Conservation (phyloP, 164 flowering plant species). For the Magnolia sinica region DNA sequence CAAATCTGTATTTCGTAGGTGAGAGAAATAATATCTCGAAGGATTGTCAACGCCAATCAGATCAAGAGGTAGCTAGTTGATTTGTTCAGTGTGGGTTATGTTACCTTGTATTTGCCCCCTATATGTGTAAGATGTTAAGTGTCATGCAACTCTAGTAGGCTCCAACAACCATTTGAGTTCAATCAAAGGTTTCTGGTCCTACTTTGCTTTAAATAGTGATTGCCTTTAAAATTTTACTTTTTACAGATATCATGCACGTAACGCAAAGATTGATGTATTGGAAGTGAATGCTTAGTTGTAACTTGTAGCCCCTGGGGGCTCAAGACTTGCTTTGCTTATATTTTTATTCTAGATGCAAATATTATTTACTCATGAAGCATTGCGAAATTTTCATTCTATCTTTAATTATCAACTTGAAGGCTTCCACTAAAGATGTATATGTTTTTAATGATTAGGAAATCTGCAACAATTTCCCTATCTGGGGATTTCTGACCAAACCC, state of each 20-base stretch:
- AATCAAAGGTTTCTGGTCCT: neutral
- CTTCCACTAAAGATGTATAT: no score
- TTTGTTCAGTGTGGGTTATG: neutral
- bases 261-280: neutral
- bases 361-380: no score
- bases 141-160: neutral
- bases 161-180: neutral
- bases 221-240: neutral
- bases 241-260: neutral
- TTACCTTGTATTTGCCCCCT: neutral
- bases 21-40: constrained; percentile 25
- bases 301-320: neutral
- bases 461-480: no score
- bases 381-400: no score
- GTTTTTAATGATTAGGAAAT: no score
- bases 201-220: neutral
- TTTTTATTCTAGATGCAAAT: no score
- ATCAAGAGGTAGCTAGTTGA: constrained; percentile 40
- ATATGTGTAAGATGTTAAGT: neutral
- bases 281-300: neutral
- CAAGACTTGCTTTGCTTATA: neutral
- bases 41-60: constrained; percentile 30
- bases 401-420: no score
- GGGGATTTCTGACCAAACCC: no score
- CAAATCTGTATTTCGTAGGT: constrained; percentile 33